Percentiles rank a stretch among this genome's conserved stretches.
phyloP scores from a whole-genome alignment of 1,284 basidiomycete species.

The Puccinia sorghi region DNA sequence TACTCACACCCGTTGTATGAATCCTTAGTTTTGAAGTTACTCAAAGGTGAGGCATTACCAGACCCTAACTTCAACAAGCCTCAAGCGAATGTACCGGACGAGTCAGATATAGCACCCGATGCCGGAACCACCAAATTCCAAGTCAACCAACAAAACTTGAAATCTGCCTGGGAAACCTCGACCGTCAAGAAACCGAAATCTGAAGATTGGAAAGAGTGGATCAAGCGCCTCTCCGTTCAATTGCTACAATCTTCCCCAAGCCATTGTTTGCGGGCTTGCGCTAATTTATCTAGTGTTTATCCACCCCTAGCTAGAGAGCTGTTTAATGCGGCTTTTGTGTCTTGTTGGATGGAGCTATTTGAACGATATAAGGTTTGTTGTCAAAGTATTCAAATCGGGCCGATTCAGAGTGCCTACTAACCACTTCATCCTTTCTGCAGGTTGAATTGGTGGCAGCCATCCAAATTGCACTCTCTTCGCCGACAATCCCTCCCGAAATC shows the following conservation, averaged over 20 bases:
- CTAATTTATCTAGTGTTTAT: constrained; percentile 88
- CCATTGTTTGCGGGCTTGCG: constrained; percentile 92
- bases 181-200: constrained; percentile 63
- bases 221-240: constrained; percentile 87
- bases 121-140: constrained; percentile 83
- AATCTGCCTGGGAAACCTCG: constrained; percentile 93
- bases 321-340: constrained; percentile 97
- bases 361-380: constrained; percentile 85
- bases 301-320: constrained; percentile 87
- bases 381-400: not conserved
- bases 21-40: constrained; percentile 78
- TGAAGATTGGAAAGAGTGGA: constrained; percentile 96
- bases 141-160: constrained; percentile 96
- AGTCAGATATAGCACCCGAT: constrained; percentile 60
- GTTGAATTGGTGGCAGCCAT: constrained; percentile 91
- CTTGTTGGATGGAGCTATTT: constrained; percentile 95
- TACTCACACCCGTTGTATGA: constrained; percentile 87
- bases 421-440: constrained; percentile 60
- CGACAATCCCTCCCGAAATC: constrained; percentile 79
- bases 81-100: constrained; percentile 58
- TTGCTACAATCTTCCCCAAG: constrained; percentile 98
- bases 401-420: not conserved
- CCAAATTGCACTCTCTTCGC: constrained; percentile 79
- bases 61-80: constrained; percentile 62
- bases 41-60: constrained; percentile 88